Evolutionary conservation across 2,329 filamentous ascomycete genomes (phyloP).

Genomic region (Lomentospora prolificans): DNA sequence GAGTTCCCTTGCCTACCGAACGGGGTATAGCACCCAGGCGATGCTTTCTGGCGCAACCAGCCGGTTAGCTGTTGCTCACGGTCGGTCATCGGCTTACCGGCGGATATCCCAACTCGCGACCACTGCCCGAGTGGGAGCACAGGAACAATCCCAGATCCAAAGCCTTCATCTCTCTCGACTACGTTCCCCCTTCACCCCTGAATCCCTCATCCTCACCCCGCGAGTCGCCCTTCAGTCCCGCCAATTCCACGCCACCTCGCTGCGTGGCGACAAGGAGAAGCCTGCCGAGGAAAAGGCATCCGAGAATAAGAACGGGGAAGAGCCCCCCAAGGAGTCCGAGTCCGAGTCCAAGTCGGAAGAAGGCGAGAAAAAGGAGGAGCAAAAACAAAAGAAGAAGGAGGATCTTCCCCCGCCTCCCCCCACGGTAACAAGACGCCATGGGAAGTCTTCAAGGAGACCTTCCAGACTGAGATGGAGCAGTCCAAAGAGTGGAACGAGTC

Average conservation of each 20-base stretch:
- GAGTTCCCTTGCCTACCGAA: slow-evolving; percentile 6
- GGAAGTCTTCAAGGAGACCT: slow-evolving; percentile 98
- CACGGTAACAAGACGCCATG: slow-evolving; percentile 97
- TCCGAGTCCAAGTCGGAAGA: slow-evolving; percentile 33
- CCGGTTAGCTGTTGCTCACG: slow-evolving; percentile 21
- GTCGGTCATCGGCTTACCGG: slow-evolving; percentile 37
- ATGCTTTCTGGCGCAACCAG: slow-evolving; percentile 10
- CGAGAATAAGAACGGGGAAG: slow-evolving; percentile 19
- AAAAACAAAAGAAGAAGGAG: slow-evolving; percentile 52
- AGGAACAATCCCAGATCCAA: background rate
- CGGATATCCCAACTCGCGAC: slow-evolving; percentile 30
- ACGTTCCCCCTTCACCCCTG: slow-evolving; percentile 35
- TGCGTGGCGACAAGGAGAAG: slow-evolving; percentile 21
- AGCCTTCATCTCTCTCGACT: slow-evolving; percentile 21
- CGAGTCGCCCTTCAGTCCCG: slow-evolving; percentile 23
- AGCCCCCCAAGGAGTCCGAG: slow-evolving; percentile 23
- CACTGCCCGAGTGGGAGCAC: slow-evolving; percentile 13
- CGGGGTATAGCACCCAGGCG: slow-evolving; percentile 3
- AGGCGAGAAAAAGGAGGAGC: slow-evolving; percentile 35
- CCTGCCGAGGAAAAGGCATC: slow-evolving; percentile 23
- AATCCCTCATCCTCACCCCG: slow-evolving; percentile 26
- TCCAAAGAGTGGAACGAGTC: slow-evolving; percentile 99
- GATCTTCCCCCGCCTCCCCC: slow-evolving; percentile 77
- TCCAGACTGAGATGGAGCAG: slow-evolving; percentile 85
- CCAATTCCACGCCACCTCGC: slow-evolving; percentile 28